A percentile compares a stretch with the other conserved stretches of the same genome.
Conservation (phyloP, 345 rosid genomes). For the Erysimum cheiranthoides region DNA sequence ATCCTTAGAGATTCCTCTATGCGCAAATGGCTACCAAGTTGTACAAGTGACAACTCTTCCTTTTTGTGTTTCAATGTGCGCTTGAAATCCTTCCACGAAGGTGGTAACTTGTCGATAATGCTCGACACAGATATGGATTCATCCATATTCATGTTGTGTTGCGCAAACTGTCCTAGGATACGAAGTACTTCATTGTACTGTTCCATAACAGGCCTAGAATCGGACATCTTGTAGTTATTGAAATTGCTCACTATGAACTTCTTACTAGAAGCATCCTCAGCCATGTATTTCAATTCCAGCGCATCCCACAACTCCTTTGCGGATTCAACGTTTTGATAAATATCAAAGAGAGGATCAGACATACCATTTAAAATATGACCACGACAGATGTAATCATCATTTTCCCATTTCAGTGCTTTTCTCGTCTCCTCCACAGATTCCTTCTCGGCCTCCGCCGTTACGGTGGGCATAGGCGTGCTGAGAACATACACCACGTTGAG, state of each 20-base stretch:
- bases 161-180: neutral
- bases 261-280: constrained; percentile 11
- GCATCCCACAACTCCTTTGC: neutral
- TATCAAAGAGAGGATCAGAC: neutral
- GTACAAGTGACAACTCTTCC: neutral
- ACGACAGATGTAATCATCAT: neutral
- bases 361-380: neutral
- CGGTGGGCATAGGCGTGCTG: neutral
- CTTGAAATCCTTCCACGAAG: neutral
- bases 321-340: neutral
- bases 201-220: neutral
- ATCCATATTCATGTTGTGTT: constrained; percentile 18
- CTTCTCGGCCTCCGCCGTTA: neutral
- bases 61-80: constrained; percentile 1
- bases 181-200: constrained; percentile 5
- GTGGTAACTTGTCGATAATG: constrained; percentile 6
- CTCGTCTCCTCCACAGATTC: too few species aligned
- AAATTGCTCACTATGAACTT: constrained; percentile 6
- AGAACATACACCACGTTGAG: neutral
- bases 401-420: neutral
- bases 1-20: constrained; percentile 2
- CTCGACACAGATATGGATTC: constrained; percentile 10
- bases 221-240: neutral
- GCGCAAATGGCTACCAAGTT: constrained; percentile 12
- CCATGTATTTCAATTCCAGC: neutral